Conservation (phyloP, 176 grass and related monocot species). For the Zizania latifolia region DNA sequence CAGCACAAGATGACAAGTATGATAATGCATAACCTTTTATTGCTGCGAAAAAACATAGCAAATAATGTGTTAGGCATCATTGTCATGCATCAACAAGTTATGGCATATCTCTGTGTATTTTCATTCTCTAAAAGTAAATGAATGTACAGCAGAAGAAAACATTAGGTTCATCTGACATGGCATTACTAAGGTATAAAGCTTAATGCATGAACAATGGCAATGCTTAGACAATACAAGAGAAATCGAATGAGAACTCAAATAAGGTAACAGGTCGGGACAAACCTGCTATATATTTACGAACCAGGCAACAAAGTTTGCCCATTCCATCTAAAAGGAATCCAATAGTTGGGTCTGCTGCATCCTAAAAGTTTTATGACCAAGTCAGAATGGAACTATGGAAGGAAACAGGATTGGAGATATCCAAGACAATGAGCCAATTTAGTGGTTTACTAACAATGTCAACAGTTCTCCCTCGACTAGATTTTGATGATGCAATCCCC, state of each 20-base stretch:
- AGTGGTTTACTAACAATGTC: constrained; percentile 95
- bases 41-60: constrained; percentile 49
- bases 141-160: background rate
- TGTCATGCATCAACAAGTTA: constrained; percentile 1
- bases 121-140: constrained; percentile 5
- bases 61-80: background rate
- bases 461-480: constrained; percentile 68
- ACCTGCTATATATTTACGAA: constrained; percentile 98
- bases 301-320: constrained; percentile 87
- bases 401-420: background rate
- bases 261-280: constrained; percentile 24
- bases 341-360: constrained; percentile 89
- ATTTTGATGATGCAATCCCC: constrained; percentile 78
- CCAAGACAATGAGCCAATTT: constrained; percentile 8
- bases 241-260: background rate
- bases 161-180: background rate
- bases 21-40: constrained; percentile 97
- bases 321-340: constrained; percentile 94
- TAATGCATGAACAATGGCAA: constrained; percentile 3
- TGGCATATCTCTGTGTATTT: background rate
- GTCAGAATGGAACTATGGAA: constrained; percentile 27
- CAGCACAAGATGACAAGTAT: constrained; percentile 82
- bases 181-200: background rate
- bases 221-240: background rate
- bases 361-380: constrained; percentile 49